Conservation (phyloP, 495 filamentous ascomycete genomes). For the Aspergillus carlsbadensis region DNA sequence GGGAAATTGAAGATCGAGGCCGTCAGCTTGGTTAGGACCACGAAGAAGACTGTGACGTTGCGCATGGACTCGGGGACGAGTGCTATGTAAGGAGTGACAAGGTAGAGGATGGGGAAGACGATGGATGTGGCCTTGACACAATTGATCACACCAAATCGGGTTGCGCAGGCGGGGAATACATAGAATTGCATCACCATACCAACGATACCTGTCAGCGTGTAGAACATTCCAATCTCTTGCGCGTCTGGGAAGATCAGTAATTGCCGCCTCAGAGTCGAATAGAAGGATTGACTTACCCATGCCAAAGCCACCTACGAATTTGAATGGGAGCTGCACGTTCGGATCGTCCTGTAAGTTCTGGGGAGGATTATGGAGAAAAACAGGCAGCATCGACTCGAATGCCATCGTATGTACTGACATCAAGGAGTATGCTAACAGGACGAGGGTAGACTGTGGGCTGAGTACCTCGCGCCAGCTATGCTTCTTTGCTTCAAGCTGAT, state of each 20-base stretch:
- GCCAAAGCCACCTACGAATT: constrained; percentile 77
- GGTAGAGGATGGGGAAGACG: constrained; percentile 69
- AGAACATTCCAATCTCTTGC: constrained; percentile 71
- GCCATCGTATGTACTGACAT: constrained; percentile 74
- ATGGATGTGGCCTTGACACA: constrained; percentile 61
- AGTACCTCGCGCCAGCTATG: constrained; percentile 67
- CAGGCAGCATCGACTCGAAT: constrained; percentile 77
- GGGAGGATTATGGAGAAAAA: constrained; percentile 74
- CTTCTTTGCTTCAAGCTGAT: constrained; percentile 19
- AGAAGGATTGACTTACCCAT: constrained; percentile 38
- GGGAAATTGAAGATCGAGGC: constrained; percentile 81
- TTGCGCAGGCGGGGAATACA: constrained; percentile 69
- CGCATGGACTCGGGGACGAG: constrained; percentile 48
- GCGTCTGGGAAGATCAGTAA: constrained; percentile 37
- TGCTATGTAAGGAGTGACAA: constrained; percentile 70
- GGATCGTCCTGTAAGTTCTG: constrained; percentile 56
- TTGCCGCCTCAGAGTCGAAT: background rate
- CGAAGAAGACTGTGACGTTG: constrained; percentile 45
- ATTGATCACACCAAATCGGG: constrained; percentile 65
- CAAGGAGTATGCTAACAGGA: constrained; percentile 71
- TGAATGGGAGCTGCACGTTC: constrained; percentile 64
- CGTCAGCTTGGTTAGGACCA: constrained; percentile 62
- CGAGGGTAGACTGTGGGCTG: constrained; percentile 69
- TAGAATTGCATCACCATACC: constrained; percentile 78
- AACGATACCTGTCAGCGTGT: constrained; percentile 69